Base-by-base conservation (phyloP, 2,329 filamentous ascomycete genomes). In the Zymoseptoria crescenta region DNA sequence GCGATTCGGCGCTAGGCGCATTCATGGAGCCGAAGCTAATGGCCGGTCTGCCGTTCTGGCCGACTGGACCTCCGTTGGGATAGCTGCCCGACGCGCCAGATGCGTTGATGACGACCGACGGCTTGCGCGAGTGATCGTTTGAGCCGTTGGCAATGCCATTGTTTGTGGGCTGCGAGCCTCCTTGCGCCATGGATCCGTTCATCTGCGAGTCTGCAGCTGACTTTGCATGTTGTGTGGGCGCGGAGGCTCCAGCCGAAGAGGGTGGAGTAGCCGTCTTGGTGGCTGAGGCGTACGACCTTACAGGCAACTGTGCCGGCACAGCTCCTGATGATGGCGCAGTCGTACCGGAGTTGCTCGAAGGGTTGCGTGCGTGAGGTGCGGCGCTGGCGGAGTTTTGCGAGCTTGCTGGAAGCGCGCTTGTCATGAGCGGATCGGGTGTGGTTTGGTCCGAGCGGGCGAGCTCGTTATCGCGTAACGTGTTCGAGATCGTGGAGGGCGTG, bases 91-190 rank as follows among this genome's bases (percentile, higher is more conserved):
- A 88, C 58, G 89, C 84, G 67, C 88, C 89, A 72, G 89, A 88
- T 68, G 91, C 87, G 74, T 85, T 91, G 80, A 96, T 96, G 70
- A 92, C 96, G 70, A 96, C 88, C 19, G 93, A 96, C 65, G 86
- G 86, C 78, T 96, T 96, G 73, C 91, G 85, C 72, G 81, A 83
- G 79, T 97, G 92, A 68, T 91, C 87, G 67, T 80, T 80, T 57
- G 81, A 75, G 69, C 89, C 89, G 83, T 95, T 94, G 68, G 84
- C 76, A 70, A 81, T 81, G 71, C 81, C 80, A 70, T 80, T 83
- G 75, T 83, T 82, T 74, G 84, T 59, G 56, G 62, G 62, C 63
- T 70, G 68, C 59, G 68, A 67, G 65, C 70, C 70, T 67, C 69
- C 68, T 64, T 69, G 70, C 63, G 68, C 67, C 64, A 64, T 79